phyloP scores from a whole-genome alignment of 371 early-diverging fungal species.

The Mortierella sp. region DNA sequence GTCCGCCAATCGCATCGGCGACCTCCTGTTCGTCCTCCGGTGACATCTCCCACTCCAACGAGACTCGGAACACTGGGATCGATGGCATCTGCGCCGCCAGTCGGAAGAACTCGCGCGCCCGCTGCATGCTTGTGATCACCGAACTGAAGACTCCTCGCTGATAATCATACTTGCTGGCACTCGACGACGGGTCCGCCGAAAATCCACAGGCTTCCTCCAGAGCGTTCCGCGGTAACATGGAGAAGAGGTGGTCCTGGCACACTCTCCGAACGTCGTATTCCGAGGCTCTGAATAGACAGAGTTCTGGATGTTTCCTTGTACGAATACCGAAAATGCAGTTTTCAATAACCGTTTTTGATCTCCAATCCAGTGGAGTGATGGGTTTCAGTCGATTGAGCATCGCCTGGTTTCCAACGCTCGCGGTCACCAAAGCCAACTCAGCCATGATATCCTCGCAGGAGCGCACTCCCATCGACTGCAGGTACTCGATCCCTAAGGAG shows the following conservation, averaged over 20 bases:
- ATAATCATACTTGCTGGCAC: too few species aligned
- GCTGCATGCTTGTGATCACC: neutral
- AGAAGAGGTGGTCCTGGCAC: too few species aligned
- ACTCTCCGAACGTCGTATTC: too few species aligned
- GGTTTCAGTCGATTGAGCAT: neutral
- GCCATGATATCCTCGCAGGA: neutral
- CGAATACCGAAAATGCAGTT: too few species aligned
- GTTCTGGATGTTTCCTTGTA: too few species aligned
- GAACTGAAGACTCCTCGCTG: neutral
- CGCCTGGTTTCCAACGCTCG: neutral
- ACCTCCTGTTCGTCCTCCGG: slow-evolving; percentile 32
- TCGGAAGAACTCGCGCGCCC: slow-evolving; percentile 15
- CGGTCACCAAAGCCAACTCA: neutral
- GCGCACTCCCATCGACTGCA: neutral
- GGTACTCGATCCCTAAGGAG: too few species aligned
- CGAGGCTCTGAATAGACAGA: too few species aligned
- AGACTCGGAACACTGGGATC: neutral
- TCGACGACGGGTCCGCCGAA: too few species aligned
- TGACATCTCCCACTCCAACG: slow-evolving; percentile 40
- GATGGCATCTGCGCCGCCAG: slow-evolving; percentile 26
- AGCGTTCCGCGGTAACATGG: too few species aligned
- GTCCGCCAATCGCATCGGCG: slow-evolving; percentile 18
- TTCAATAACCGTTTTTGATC: too few species aligned
- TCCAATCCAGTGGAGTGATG: neutral
- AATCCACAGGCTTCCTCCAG: too few species aligned